Base-by-base conservation (phyloP, 352 stramenopile genomes). In the Blastocystis sp. region DNA sequence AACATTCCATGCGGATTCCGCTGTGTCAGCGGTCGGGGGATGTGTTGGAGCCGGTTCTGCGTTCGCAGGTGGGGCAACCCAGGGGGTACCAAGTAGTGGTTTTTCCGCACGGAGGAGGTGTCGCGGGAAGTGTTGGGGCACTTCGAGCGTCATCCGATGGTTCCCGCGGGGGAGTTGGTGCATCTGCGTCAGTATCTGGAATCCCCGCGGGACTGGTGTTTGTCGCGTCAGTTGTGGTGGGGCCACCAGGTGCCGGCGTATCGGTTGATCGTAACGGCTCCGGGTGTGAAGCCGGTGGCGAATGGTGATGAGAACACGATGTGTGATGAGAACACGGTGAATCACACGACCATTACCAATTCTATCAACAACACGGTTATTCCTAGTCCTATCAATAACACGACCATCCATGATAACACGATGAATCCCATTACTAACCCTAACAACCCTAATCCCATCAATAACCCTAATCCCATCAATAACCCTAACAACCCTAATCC, bases 201-300 rank as follows among this genome's bases (percentile, higher is more conserved):
- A 59, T 97, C 98, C 88, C 98, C 98, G 87, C 94, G 96, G 86
- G 96, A 99, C 90, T 99, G 96, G 96, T 99, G 96, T 89, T 94
- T 99, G 51, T 98, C 94, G 38, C 91, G 96, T 75, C 96, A 99
- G 89, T 89, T 99, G 40, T 99, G 96, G 96, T 99, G 96, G 96
- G 96, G 96, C 7, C 96, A 99, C 88, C 93, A 96, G 63, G 99
- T 99, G 84, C 96, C 96, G 0, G 96, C 97, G 4, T 99, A 96
- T 91, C 96, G 96, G 86, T 88, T 97, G 46, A 88, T 90, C 84
- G 94, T 90, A 44, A 91, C 92, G 84, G 18, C 18, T 53, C 44
- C 44, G 9, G 44, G n/a, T 18, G 44, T 8, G 27, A 34, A 76
- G 38, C 36, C n/a, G n/a, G n/a, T n/a, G n/a, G n/a, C n/a, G n/a